Percentiles rank a stretch among this genome's conserved stretches.
Conservation (phyloP, 805 yeast genomes). For the Debaryomyces hansenii region DNA sequence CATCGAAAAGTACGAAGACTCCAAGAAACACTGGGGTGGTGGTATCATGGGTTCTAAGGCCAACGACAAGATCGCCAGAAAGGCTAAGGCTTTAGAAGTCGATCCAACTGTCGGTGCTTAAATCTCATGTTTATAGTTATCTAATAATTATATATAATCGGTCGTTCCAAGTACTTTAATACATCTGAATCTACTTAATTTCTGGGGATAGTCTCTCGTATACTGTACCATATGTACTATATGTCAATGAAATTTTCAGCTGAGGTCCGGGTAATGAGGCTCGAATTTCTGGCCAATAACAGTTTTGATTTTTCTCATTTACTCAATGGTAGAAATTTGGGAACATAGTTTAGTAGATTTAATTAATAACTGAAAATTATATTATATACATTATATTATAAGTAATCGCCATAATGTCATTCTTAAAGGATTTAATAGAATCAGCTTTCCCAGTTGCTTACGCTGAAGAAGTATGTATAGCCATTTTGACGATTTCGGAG, state of each 20-base stretch:
- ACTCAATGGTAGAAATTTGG: constrained; percentile 1
- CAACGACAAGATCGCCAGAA: constrained; percentile 78
- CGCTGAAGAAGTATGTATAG: constrained; percentile 66
- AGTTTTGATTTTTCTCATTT: constrained; percentile 25
- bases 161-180: background rate
- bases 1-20: constrained; percentile 89
- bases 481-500: background rate
- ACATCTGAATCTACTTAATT: background rate
- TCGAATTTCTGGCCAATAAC: constrained; percentile 22
- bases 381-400: background rate
- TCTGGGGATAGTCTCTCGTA: background rate
- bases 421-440: constrained; percentile 75
- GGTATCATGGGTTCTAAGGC: constrained; percentile 97
- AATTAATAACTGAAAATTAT: background rate
- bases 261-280: constrained; percentile 1
- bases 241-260: background rate
- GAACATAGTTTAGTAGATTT: background rate
- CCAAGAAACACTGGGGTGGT: constrained; percentile 99
- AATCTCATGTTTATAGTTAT: constrained; percentile 2
- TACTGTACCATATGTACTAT: background rate
- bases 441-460: constrained; percentile 77
- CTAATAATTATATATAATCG: background rate
- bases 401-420: constrained; percentile 34
- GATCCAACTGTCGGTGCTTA: constrained; percentile 15
- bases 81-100: constrained; percentile 55